Conservation (phyloP, 73 alveolate genomes). For the Paramecium sexaurelia region DNA sequence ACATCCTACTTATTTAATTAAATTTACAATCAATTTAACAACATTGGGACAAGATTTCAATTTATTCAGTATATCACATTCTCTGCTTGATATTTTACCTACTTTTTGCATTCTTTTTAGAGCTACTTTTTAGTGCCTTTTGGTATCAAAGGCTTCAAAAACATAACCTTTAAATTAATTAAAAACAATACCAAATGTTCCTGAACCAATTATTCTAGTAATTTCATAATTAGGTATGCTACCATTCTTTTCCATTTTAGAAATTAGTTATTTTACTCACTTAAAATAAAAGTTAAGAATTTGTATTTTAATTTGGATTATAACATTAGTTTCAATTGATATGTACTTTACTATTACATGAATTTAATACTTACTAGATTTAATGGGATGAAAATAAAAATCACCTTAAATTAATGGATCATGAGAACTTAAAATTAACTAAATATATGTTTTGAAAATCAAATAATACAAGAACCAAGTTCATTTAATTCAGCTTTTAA, state of each 20-base stretch:
- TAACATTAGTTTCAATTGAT: neutral
- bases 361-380: no score
- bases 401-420: no score
- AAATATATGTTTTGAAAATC: no score
- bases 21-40: slow-evolving; percentile 76
- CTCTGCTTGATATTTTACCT: slow-evolving; percentile 87
- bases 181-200: slow-evolving; percentile 72
- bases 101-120: slow-evolving; percentile 91
- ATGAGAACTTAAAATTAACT: no score
- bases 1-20: slow-evolving; percentile 63
- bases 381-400: no score
- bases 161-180: slow-evolving; percentile 80
- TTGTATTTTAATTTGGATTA: neutral
- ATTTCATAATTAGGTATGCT: slow-evolving; percentile 73
- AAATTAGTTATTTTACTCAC: neutral
- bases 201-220: slow-evolving; percentile 76
- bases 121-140: slow-evolving; percentile 79
- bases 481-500: neutral
- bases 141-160: slow-evolving; percentile 86
- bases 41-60: slow-evolving; percentile 84
- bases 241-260: neutral
- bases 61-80: slow-evolving; percentile 80
- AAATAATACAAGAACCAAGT: neutral
- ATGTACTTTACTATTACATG: neutral
- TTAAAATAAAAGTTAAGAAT: neutral